phyloP scores from a whole-genome alignment of 2,329 filamentous ascomycete species.

The Apiospora sp. region DNA sequence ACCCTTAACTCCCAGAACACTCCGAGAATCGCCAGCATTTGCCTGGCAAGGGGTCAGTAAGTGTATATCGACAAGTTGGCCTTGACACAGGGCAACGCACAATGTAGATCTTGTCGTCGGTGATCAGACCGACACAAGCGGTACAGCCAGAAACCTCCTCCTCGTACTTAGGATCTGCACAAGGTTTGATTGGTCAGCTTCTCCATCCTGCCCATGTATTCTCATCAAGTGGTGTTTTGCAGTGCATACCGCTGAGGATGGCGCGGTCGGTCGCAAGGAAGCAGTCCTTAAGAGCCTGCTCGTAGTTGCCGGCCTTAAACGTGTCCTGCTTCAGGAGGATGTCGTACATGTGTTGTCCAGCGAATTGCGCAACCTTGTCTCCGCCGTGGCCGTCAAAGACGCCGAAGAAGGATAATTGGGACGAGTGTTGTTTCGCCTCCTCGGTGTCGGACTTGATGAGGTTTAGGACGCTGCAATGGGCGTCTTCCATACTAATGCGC shows the following conservation, averaged over 20 bases:
- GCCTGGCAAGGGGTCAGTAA: conserved; percentile 58
- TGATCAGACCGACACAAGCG: conserved; percentile 88
- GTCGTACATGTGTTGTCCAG: conserved; percentile 90
- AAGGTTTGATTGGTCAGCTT: conserved; percentile 3
- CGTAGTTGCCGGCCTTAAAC: conserved; percentile 89
- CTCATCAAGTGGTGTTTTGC: neutral
- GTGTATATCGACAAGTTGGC: conserved; percentile 21
- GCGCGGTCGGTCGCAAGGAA: conserved; percentile 96
- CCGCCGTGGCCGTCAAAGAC: conserved; percentile 98
- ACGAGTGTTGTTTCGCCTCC: conserved; percentile 68
- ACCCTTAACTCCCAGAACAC: conserved; percentile 94
- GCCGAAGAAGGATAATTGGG: conserved; percentile 92
- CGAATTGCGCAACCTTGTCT: conserved; percentile 93
- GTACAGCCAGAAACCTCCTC: conserved; percentile 99
- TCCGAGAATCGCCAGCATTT: conserved; percentile 95
- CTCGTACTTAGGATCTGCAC: conserved; percentile 89
- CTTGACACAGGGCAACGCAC: conserved; percentile 66
- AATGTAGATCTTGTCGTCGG: conserved; percentile 90
- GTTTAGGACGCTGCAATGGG: conserved; percentile 89
- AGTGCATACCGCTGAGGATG: conserved; percentile 83
- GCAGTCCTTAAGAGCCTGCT: conserved; percentile 95
- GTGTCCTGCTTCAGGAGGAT: conserved; percentile 95
- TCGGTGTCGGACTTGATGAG: conserved; percentile 68
- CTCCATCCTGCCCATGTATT: conserved; percentile 1
- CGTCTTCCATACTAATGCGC: conserved; percentile 99